Percentiles rank a stretch among this genome's conserved stretches.
Evolutionary conservation across 2,329 filamentous ascomycete genomes (phyloP).

Genomic region (Gliomastix tumulicola): DNA sequence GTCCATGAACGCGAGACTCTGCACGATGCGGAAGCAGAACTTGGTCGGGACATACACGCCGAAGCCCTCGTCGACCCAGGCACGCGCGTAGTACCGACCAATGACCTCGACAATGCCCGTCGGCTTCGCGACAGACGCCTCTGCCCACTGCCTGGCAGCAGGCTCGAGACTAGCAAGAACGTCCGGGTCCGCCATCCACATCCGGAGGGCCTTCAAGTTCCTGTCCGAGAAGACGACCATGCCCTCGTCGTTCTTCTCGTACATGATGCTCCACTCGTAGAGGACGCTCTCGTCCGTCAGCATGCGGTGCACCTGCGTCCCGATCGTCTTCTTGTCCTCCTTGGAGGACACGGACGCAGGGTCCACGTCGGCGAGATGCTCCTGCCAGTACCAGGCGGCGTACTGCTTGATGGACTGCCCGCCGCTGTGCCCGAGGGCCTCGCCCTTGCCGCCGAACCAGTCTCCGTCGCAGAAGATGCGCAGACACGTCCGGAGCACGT

Average conservation of each 20-base stretch:
- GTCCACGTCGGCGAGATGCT: constrained; percentile 28
- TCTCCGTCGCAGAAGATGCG: constrained; percentile 26
- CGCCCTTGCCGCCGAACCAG: constrained; percentile 15
- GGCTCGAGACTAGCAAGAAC: constrained; percentile 18
- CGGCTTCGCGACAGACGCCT: constrained; percentile 12
- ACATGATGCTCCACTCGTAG: constrained; percentile 30
- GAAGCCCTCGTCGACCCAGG: constrained; percentile 26
- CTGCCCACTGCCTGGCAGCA: constrained; percentile 21
- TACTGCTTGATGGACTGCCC: constrained; percentile 28
- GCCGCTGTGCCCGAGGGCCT: too few relatives aligned
- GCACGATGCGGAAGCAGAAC: constrained; percentile 35
- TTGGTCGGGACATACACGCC: constrained; percentile 27
- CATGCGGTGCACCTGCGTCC: constrained; percentile 24
- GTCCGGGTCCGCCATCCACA: constrained; percentile 26
- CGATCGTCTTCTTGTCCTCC: constrained; percentile 22
- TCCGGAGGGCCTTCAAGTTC: constrained; percentile 25
- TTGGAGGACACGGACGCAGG: constrained; percentile 12
- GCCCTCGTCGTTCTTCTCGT: constrained; percentile 31
- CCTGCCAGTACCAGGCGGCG: constrained; percentile 37
- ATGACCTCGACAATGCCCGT: constrained; percentile 27
- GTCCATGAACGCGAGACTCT: constrained; percentile 30
- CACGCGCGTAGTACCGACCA: constrained; percentile 27
- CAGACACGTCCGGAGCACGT: constrained; percentile 28
- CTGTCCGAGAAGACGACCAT: constrained; percentile 30
- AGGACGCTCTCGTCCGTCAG: constrained; percentile 26